Base-by-base conservation (phyloP, 2,329 filamentous ascomycete genomes). In the Rhexocercosporidium sp. region DNA sequence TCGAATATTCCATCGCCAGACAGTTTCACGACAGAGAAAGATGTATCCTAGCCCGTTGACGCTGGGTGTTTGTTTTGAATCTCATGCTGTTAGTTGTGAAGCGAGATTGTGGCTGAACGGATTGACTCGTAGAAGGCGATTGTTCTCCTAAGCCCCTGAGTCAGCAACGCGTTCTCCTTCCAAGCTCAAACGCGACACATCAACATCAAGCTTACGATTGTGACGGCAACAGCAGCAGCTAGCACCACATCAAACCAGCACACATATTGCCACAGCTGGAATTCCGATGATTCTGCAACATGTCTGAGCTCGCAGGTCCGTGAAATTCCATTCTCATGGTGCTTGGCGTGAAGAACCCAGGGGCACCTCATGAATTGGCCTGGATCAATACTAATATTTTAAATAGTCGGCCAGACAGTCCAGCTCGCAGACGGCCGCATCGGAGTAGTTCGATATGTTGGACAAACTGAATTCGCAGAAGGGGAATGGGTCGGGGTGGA, bases 401-500 rank as follows among this genome's bases (percentile, higher is more conserved):
- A 3, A 41, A 41, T 82, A 75, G 79, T 83, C 69, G 76, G 76
- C 63, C 75, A 77, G 67, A 74, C 70, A 34, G 74, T 98, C 79
- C 88, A 90, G 80, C 89, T 97, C 73, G 88, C 85, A 75, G 92
- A 97, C 80, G 91, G 91, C 75, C 90, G 91, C 74, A 86, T 86
- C 73, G 96, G 88, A 73, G 86, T 87, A 68, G 87, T 99, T 71
- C 92, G 92, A 74, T 99, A 92, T 80, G 83, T 93, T 68, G 96
- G 96, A 75, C 82, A 86, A 64, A 93, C 95, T 44, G 83, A 87
- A 74, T 97, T 98, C 80, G 89, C 93, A 66, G 82, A 85, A 6
- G 95, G 94, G 70, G 89, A 92, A 69, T 98, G 94, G 93, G 84
- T 97, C 67, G 95, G 95, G 71, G 87, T 98, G 67, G 94, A 97